Evolutionary conservation across 2,329 filamentous ascomycete species (phyloP).

Genomic region (Emergomyces pasteurianus): DNA sequence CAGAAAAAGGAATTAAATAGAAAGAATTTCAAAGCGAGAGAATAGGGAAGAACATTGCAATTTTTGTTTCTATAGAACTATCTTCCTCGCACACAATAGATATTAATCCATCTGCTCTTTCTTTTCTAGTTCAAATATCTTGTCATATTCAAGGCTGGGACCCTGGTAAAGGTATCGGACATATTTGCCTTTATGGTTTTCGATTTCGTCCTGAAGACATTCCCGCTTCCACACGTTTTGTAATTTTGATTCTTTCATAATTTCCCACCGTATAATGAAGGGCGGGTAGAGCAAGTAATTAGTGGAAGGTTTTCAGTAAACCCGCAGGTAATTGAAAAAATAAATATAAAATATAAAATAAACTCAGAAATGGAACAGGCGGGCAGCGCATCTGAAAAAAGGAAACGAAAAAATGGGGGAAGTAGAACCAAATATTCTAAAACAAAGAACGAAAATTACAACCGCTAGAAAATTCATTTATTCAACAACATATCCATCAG

Average conservation of each 20-base stretch:
- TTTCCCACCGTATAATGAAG: neutral
- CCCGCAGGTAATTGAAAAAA: neutral
- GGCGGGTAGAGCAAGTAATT: neutral
- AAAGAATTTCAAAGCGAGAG: too few species aligned
- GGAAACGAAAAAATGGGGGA: neutral
- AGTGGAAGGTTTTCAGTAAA: neutral
- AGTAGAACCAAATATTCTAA: neutral
- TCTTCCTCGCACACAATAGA: too few species aligned
- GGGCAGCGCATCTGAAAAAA: neutral
- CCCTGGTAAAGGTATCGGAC: too few species aligned
- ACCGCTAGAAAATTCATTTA: constrained; percentile 12
- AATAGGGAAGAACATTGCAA: too few species aligned
- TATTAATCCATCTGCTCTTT: too few species aligned
- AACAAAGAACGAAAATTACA: neutral
- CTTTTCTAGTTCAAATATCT: too few species aligned
- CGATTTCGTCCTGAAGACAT: neutral
- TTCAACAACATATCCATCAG: constrained; percentile 35
- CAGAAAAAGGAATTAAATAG: too few species aligned
- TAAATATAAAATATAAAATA: neutral
- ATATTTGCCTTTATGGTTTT: too few species aligned
- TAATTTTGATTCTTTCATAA: too few species aligned
- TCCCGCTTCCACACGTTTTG: too few species aligned
- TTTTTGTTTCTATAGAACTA: too few species aligned
- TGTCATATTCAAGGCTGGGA: too few species aligned
- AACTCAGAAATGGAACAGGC: neutral